These are phyloP conservation scores for Balamuthia mandrillaris DNA, from an alignment of 208 protist species.

Conservation along the genomic window DNA sequence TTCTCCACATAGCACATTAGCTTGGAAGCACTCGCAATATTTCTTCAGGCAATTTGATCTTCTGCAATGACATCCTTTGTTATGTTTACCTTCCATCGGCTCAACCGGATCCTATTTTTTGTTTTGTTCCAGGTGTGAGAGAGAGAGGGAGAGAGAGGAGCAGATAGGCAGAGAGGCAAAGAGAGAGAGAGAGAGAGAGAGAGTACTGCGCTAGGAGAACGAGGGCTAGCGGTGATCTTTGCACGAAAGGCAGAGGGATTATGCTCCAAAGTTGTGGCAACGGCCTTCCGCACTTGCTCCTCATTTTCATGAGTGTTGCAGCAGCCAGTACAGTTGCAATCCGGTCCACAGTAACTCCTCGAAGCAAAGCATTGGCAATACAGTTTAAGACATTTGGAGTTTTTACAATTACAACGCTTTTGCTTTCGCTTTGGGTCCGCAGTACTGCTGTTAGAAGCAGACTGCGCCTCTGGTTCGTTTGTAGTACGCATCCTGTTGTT, in stretches of 20 bases:
- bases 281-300: constrained; percentile 40
- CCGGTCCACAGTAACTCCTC: constrained; percentile 39
- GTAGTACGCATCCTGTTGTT: too few relatives aligned
- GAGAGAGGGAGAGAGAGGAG: background rate
- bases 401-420: constrained; percentile 58
- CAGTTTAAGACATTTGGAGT: constrained; percentile 58
- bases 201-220: background rate
- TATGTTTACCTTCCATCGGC: constrained; percentile 45
- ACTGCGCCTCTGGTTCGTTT: background rate
- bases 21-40: constrained; percentile 74
- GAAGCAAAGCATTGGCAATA: constrained; percentile 67
- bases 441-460: background rate
- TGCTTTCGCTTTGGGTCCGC: constrained; percentile 36
- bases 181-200: background rate
- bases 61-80: constrained; percentile 65
- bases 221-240: constrained; percentile 53
- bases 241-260: constrained; percentile 60
- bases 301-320: constrained; percentile 54
- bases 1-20: constrained; percentile 60
- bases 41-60: constrained; percentile 68
- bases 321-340: constrained; percentile 57
- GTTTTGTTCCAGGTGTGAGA: background rate
- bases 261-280: constrained; percentile 48
- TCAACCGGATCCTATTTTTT: constrained; percentile 1
- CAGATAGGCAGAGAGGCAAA: background rate